Evolutionary conservation across 2,329 filamentous ascomycete species (phyloP).

Genomic region (Pseudogymnoascus sp.): DNA sequence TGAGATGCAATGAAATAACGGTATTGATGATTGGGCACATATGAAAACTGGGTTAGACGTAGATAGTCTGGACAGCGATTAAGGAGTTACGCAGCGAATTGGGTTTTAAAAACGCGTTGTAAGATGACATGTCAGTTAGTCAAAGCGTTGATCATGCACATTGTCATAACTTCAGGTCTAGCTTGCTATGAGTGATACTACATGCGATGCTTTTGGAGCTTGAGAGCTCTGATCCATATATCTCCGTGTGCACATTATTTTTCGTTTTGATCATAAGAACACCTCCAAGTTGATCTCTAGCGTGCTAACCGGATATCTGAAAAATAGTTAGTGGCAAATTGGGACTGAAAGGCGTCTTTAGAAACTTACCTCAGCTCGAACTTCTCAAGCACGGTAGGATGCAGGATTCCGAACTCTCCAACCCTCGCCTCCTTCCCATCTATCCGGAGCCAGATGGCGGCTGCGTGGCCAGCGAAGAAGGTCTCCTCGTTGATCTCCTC

Average conservation of each 20-base stretch:
- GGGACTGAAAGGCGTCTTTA: not conserved
- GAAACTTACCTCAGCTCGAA: slow-evolving; percentile 71
- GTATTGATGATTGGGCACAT: not conserved
- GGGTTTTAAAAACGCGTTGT: not conserved
- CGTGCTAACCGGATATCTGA: slow-evolving; percentile 82
- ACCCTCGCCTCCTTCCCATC: slow-evolving; percentile 69
- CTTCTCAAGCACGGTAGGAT: slow-evolving; percentile 87
- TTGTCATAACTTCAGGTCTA: slow-evolving; percentile 7
- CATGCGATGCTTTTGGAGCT: slow-evolving; percentile 11
- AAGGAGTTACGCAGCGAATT: slow-evolving; percentile 3
- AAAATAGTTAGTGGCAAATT: slow-evolving; percentile 22
- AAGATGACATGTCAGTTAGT: not conserved
- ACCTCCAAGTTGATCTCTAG: slow-evolving; percentile 92
- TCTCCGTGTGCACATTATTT: slow-evolving; percentile 7
- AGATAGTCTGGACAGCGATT: slow-evolving; percentile 2
- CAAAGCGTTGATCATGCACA: slow-evolving; percentile 8
- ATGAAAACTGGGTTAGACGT: not conserved
- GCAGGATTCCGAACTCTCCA: slow-evolving; percentile 88
- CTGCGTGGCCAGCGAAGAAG: slow-evolving; percentile 86
- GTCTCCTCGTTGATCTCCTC: slow-evolving; percentile 86
- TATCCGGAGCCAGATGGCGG: slow-evolving; percentile 72
- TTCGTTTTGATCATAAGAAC: slow-evolving; percentile 56
- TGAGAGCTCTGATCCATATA: slow-evolving; percentile 10
- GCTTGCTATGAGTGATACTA: slow-evolving; percentile 11
- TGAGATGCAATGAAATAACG: slow-evolving; percentile 41